Percentiles rank a stretch among this genome's conserved stretches.
These are phyloP conservation scores for Aspergillus neoniger DNA, from an alignment of 2,329 filamentous ascomycete genomes.

Conservation along the genomic window DNA sequence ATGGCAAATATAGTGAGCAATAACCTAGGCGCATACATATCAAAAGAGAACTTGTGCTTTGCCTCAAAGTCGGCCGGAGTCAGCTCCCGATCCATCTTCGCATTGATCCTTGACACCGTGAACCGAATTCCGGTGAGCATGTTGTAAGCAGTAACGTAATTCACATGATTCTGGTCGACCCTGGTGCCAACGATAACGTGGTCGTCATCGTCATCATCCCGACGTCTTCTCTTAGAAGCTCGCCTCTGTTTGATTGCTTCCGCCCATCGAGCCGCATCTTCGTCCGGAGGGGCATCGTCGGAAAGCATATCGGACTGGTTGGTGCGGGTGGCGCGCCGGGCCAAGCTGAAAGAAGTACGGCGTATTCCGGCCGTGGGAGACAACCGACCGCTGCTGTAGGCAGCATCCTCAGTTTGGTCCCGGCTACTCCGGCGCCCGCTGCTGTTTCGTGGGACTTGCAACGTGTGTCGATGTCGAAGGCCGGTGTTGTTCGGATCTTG, in stretches of 20 bases:
- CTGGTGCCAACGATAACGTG: constrained; percentile 91
- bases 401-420: constrained; percentile 67
- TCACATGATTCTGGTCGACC: constrained; percentile 94
- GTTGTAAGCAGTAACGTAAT: constrained; percentile 98
- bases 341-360: constrained; percentile 80
- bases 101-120: constrained; percentile 92
- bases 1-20: background rate
- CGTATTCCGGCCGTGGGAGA: constrained; percentile 70
- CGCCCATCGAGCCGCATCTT: constrained; percentile 88
- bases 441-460: constrained; percentile 76
- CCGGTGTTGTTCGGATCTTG: constrained; percentile 59
- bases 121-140: constrained; percentile 99
- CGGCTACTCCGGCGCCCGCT: constrained; percentile 64
- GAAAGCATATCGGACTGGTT: constrained; percentile 80
- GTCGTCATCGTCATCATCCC: constrained; percentile 89
- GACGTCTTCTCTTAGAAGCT: constrained; percentile 79
- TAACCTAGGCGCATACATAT: constrained; percentile 68
- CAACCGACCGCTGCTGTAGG: constrained; percentile 72
- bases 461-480: constrained; percentile 79
- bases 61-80: constrained; percentile 90
- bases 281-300: constrained; percentile 82
- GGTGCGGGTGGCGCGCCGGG: constrained; percentile 77
- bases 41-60: constrained; percentile 97
- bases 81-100: constrained; percentile 88
- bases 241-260: constrained; percentile 91